These are phyloP conservation scores for Arxiozyma slooffiae DNA, from an alignment of 1,139 yeast species.

Conservation along the genomic window DNA sequence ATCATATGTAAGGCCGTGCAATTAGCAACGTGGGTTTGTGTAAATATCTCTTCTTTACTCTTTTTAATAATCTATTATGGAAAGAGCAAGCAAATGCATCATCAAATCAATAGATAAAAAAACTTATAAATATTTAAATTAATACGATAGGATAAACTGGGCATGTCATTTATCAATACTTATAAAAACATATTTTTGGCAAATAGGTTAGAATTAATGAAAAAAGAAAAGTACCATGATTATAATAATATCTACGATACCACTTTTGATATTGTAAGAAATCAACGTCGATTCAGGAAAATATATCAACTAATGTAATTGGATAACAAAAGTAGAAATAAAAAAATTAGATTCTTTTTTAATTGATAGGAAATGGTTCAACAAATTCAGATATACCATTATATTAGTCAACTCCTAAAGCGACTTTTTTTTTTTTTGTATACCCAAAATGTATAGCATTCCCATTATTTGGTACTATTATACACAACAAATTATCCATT, in stretches of 20 bases:
- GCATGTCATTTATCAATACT: neutral
- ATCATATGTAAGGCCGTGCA: too few relatives aligned
- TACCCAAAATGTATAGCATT: too few relatives aligned
- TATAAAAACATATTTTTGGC: slow-evolving; percentile 8
- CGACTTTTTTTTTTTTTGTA: slow-evolving; percentile 36
- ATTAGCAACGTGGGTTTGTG: too few relatives aligned
- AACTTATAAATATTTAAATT: slow-evolving; percentile 2
- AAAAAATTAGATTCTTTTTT: slow-evolving; percentile 41
- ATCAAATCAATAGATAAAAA: too few relatives aligned
- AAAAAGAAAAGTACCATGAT: slow-evolving; percentile 3
- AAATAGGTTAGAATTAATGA: slow-evolving; percentile 7
- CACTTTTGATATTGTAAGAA: neutral
- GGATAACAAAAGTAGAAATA: neutral
- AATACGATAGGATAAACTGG: neutral
- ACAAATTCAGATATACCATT: slow-evolving; percentile 51
- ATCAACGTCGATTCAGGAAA: neutral
- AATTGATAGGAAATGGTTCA: slow-evolving; percentile 18
- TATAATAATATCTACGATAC: neutral
- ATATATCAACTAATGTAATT: neutral
- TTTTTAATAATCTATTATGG: too few relatives aligned
- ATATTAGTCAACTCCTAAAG: slow-evolving; percentile 42
- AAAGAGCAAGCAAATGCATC: too few relatives aligned
- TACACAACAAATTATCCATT: slow-evolving; percentile 40
- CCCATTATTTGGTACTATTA: slow-evolving; percentile 49
- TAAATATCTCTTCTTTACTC: too few relatives aligned